Evolutionary conservation across 345 rosid genomes (phyloP).

Genomic region (Eucalyptus marginata): DNA sequence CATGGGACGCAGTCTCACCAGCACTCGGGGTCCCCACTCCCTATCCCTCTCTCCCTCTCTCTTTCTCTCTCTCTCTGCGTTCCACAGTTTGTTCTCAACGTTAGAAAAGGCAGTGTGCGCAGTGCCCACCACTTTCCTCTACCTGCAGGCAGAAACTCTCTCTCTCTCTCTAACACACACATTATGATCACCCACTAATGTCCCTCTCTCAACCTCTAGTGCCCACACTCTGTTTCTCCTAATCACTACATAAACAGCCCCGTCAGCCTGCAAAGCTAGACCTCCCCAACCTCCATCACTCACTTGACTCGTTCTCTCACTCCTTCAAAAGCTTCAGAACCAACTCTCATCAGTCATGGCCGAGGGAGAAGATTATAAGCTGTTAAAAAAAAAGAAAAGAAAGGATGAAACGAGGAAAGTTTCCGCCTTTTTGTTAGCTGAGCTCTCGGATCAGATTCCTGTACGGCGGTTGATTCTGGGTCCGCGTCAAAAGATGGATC

Average conservation of each 20-base stretch:
- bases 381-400: neutral
- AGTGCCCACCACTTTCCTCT: neutral
- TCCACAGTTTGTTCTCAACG: neutral
- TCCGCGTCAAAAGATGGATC: constrained; percentile 44
- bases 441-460: neutral
- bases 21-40: neutral
- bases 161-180: neutral
- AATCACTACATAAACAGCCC: neutral
- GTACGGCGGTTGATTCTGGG: neutral
- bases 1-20: neutral
- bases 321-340: neutral
- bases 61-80: neutral
- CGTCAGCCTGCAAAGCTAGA: neutral
- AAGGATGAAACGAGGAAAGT: neutral
- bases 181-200: neutral
- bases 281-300: neutral
- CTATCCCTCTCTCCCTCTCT: neutral
- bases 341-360: neutral
- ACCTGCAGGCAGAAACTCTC: neutral
- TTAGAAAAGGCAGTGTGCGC: neutral
- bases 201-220: neutral
- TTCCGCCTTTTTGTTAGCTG: neutral
- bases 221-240: neutral
- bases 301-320: neutral
- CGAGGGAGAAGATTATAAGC: neutral